Evolutionary conservation across 768 basidiomycete species (phyloP).

Genomic region (Amyloporia xantha): DNA sequence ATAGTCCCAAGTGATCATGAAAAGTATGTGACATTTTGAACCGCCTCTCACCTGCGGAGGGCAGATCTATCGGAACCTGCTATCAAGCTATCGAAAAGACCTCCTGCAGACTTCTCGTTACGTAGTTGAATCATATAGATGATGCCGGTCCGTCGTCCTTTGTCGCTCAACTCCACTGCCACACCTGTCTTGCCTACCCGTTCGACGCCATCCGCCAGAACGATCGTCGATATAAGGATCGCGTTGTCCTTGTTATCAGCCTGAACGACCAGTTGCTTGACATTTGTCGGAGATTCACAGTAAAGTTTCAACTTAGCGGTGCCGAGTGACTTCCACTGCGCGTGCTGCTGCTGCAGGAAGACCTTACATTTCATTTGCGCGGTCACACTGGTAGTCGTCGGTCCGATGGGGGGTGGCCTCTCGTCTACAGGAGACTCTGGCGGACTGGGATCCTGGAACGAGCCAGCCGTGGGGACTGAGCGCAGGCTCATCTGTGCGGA

Average conservation of each 20-base stretch:
- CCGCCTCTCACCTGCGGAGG: not conserved
- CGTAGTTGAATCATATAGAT: slow-evolving; percentile 96
- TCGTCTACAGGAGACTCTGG: slow-evolving; percentile 74
- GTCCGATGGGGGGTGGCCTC: slow-evolving; percentile 45
- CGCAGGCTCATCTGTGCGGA: slow-evolving; percentile 53
- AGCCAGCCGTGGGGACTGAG: slow-evolving; percentile 44
- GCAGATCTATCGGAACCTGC: slow-evolving; percentile 74
- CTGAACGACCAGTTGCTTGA: slow-evolving; percentile 96
- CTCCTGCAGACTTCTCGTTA: slow-evolving; percentile 80
- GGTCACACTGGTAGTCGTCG: slow-evolving; percentile 69
- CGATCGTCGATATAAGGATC: slow-evolving; percentile 89
- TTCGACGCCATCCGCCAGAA: slow-evolving; percentile 93
- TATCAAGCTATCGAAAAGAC: slow-evolving; percentile 80
- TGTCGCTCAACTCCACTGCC: slow-evolving; percentile 90
- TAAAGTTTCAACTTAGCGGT: slow-evolving; percentile 84
- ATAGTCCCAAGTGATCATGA: not conserved
- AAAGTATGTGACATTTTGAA: not conserved
- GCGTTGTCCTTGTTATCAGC: slow-evolving; percentile 70
- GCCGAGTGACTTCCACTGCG: slow-evolving; percentile 97
- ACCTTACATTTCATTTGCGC: slow-evolving; percentile 98
- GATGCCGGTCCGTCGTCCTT: slow-evolving; percentile 87
- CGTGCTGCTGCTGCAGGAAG: slow-evolving; percentile 90
- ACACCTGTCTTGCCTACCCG: slow-evolving; percentile 98
- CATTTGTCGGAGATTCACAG: slow-evolving; percentile 73
- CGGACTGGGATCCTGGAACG: slow-evolving; percentile 65